These are phyloP conservation scores for Leccinum ochraceum DNA, from an alignment of 768 basidiomycete genomes.

Conservation along the genomic window DNA sequence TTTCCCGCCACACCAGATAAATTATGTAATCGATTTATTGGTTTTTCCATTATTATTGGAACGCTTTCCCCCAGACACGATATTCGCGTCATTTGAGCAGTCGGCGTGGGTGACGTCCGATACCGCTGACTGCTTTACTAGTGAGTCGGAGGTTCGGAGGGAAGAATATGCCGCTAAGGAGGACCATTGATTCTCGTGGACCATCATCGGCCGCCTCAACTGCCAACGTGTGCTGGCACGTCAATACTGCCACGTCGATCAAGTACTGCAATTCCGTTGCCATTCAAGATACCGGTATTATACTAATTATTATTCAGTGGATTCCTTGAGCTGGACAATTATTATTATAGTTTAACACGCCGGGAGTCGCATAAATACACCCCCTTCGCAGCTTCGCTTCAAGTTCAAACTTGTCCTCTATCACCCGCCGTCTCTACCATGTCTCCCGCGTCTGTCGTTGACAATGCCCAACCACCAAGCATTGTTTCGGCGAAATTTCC, in stretches of 20 bases:
- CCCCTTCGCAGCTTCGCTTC: background rate
- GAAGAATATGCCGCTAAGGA: background rate
- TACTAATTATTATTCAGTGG: background rate
- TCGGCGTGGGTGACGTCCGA: background rate
- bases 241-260: background rate
- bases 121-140: background rate
- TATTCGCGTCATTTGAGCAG: background rate
- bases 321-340: background rate
- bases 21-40: background rate
- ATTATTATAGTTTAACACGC: background rate
- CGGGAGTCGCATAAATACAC: constrained; percentile 27
- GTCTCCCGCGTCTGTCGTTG: constrained; percentile 8
- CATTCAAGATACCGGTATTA: background rate
- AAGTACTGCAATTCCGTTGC: background rate
- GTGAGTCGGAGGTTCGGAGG: background rate
- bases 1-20: background rate
- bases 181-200: background rate
- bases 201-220: background rate
- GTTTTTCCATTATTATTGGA: constrained; percentile 1
- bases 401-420: background rate
- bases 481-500: background rate
- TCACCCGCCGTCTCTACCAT: constrained; percentile 10
- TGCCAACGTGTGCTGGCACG: background rate
- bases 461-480: constrained; percentile 3
- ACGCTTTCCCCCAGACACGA: background rate